Conservation (phyloP, 495 filamentous ascomycete species). For the Daldinia grandis region DNA sequence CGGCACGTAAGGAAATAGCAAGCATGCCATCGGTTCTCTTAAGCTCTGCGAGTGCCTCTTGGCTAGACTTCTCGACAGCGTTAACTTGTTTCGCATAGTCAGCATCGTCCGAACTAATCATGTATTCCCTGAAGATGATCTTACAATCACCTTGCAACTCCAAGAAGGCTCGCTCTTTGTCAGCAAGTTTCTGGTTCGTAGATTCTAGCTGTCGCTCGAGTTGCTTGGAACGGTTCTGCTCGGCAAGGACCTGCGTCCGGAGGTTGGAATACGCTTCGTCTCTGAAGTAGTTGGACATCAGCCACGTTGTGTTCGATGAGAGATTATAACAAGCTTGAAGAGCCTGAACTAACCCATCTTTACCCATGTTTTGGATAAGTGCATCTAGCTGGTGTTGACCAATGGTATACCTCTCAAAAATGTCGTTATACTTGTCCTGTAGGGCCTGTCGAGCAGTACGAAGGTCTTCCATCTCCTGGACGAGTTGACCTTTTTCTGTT, state of each 20-base stretch:
- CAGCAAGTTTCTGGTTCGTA: conserved; percentile 46
- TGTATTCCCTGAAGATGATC: conserved; percentile 38
- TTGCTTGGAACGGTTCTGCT: conserved; percentile 53
- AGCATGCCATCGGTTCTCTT: conserved; percentile 63
- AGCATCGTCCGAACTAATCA: conserved; percentile 25
- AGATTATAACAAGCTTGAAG: conserved; percentile 47
- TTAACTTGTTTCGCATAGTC: conserved; percentile 48
- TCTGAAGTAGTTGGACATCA: conserved; percentile 49
- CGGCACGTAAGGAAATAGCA: conserved; percentile 58
- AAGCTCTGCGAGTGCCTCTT: conserved; percentile 58
- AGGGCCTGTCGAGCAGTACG: conserved; percentile 46
- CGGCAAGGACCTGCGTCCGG: conserved; percentile 46
- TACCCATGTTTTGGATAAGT: conserved; percentile 54
- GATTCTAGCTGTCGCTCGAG: conserved; percentile 49
- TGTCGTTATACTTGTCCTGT: conserved; percentile 56
- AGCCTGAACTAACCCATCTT: conserved; percentile 58
- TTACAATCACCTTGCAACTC: conserved; percentile 48
- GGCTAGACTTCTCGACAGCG: conserved; percentile 57
- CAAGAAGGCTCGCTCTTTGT: conserved; percentile 58
- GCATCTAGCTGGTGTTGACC: conserved; percentile 60
- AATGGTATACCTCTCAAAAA: conserved; percentile 61
- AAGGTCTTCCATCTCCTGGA: conserved; percentile 56
- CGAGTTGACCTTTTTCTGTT: conserved; percentile 59
- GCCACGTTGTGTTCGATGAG: conserved; percentile 40
- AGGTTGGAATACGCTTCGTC: conserved; percentile 48